Evolutionary conservation across 208 protist species (phyloP), one percentile per base, ranked within the genome.

Genomic region (Leishmania tarentolae): DNA sequence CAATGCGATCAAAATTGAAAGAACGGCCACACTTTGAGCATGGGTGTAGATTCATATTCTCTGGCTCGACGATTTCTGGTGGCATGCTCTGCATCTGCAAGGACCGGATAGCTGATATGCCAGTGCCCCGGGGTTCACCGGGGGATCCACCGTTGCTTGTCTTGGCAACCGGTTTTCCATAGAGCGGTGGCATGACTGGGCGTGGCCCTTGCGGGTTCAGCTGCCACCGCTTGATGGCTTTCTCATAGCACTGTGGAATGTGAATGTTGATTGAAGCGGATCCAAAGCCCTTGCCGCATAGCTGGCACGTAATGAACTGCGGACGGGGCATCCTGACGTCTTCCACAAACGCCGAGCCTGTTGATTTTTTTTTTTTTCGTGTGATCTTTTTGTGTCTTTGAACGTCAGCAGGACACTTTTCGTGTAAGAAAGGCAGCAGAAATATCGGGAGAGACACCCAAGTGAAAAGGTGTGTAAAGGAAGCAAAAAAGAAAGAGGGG

Each of bases 191-290:
- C 91, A 97, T 94, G 31, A 96, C 88, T 28, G 94, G 94, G 56
- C 87, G 86, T 15, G 94, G 94, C 15, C 94, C 94, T 40, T 83
- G 63, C 37, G 91, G 93, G 75, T 95, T 89, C 50, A 96, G 77
- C 52, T 88, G 77, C 94, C 94, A 97, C 9, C 91, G 91, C 84
- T 96, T 94, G 19, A 96, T 50, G 17, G 92, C 90, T 85, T 97
- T 97, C 40, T 97, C 91, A 82, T 95, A 97, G 82, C 94, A 97
- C 76, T 97, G 94, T 3, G 94, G 94, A 61, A 95, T 91, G 82
- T 97, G 94, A 65, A 97, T 97, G 72, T 90, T 85, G 71, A 97
- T 90, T 35, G 92, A 96, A 28, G 94, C 92, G 0, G 90, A 92
- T 4, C 94, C 94, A 77, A 96, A 97, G 50, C 94, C 94, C 56